Evolutionary conservation across 2,329 filamentous ascomycete genomes (phyloP).

Genomic region (Ophiocordyceps australis): DNA sequence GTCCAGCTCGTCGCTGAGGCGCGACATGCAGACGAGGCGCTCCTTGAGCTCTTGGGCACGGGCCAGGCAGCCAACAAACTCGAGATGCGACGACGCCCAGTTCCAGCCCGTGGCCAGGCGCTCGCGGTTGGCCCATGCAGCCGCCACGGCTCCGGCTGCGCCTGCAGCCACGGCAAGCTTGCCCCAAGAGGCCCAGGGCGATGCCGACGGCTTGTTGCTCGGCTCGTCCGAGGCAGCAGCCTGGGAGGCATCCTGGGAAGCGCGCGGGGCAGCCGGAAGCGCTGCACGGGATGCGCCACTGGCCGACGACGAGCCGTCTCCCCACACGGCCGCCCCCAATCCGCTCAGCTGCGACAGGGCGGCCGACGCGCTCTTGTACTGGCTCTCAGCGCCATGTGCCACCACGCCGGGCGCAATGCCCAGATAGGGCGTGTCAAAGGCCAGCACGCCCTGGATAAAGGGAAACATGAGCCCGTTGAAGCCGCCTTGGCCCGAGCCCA

Average conservation of each 20-base stretch:
- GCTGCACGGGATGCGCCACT: slow-evolving; percentile 5
- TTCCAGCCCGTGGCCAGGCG: slow-evolving; percentile 57
- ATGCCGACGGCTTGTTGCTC: no score
- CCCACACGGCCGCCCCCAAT: slow-evolving; percentile 51
- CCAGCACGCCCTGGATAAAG: slow-evolving; percentile 74
- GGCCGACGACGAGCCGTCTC: slow-evolving; percentile 12
- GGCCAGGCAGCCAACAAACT: slow-evolving; percentile 81
- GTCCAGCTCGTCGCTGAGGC: slow-evolving; percentile 42
- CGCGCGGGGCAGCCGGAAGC: slow-evolving; percentile 12
- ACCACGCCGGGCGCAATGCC: slow-evolving; percentile 68
- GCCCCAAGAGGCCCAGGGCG: slow-evolving; percentile 62
- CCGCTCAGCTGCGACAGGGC: slow-evolving; percentile 50
- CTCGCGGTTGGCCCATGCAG: slow-evolving; percentile 72
- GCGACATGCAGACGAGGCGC: slow-evolving; percentile 51
- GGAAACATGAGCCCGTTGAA: slow-evolving; percentile 71
- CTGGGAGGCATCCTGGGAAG: neutral
- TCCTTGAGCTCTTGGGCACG: slow-evolving; percentile 66
- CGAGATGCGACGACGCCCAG: slow-evolving; percentile 81
- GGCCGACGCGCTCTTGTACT: slow-evolving; percentile 55
- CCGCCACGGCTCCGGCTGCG: slow-evolving; percentile 66
- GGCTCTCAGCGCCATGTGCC: slow-evolving; percentile 72
- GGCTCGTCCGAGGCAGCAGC: slow-evolving; percentile 5
- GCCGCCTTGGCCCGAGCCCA: slow-evolving; percentile 13
- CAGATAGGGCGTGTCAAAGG: slow-evolving; percentile 87
- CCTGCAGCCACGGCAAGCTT: slow-evolving; percentile 75